phyloP scores from a whole-genome alignment of 208 protist genomes.

The Wallacemonas collosoma region DNA sequence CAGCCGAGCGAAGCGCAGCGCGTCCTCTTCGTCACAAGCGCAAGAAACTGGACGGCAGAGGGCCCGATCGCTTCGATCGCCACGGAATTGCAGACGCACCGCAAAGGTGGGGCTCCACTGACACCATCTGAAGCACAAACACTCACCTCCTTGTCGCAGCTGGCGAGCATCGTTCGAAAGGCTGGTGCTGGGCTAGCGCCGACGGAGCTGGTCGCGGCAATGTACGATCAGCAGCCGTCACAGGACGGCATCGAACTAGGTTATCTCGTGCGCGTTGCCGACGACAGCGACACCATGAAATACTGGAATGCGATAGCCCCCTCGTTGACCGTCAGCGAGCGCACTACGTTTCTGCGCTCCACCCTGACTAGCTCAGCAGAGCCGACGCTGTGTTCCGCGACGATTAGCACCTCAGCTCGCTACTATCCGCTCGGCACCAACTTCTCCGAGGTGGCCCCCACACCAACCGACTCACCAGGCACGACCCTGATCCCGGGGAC shows the following conservation, averaged over 20 bases:
- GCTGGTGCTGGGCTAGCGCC: neutral
- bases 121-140: neutral
- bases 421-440: neutral
- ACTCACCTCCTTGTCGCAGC: neutral
- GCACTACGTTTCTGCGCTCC: neutral
- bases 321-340: constrained; percentile 4
- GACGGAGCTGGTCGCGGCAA: neutral
- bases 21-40: constrained; percentile 2
- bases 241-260: neutral
- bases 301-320: neutral
- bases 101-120: neutral
- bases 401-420: neutral
- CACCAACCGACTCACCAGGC: neutral
- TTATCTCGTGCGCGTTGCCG: neutral
- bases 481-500: neutral
- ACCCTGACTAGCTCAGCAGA: neutral
- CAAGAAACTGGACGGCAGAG: neutral
- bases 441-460: neutral
- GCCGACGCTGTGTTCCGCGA: neutral
- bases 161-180: neutral
- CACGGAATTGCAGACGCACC: neutral
- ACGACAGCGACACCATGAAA: neutral
- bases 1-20: neutral
- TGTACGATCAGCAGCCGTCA: neutral
- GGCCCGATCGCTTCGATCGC: neutral